Base-by-base conservation (phyloP, 139 green algal genomes). In the Micractinium sp. region DNA sequence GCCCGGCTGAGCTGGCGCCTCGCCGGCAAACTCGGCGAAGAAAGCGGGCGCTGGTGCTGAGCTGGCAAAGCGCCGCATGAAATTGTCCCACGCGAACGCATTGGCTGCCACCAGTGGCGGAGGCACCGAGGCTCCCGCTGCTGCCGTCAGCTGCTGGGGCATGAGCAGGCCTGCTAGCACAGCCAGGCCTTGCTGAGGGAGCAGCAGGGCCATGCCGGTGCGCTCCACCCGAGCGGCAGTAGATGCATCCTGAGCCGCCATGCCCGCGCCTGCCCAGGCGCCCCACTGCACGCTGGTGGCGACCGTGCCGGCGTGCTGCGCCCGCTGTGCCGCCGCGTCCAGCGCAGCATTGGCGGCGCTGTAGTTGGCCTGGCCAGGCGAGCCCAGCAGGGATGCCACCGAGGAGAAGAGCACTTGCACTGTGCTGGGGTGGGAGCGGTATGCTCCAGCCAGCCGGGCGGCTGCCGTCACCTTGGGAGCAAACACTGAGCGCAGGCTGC, bases 311-410 rank as follows among this genome's bases (percentile, higher is more conserved):
- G 87, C 67, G 16, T 77, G 87, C 79, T 93, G 85, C 3, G 61
- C 71, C 82, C 47, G 31, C 66, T 66, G 31, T 71, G 92, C 90
- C 12, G 90, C 23, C 0, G 88, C 89, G 79, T 98, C 95, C 69
- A 98, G 90, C 13, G 89, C 89, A 18, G 95, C 91, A 74, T 98
- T 98, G 18, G 96, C 96, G 23, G 93, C 95, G 77, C 87, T 87
- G 86, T 98, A 98, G 90, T 95, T 97, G 82, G 92, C 90, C 90
- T 98, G 96, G 35, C 96, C 96, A 20, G 96, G 93, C 0, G 94
- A 96, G 61, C 96, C 96, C 66, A 98, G 87, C 38, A 98, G 91
- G 0, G 93, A 87, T 1, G 96, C 95, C 19, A 98, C 94, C 2
- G 94, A 97, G 29, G 94, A 97, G 92, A 98, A 98, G 36, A 98